phyloP scores from a whole-genome alignment of 148 eudicot genomes.

The Rhododendron griersonianum region DNA sequence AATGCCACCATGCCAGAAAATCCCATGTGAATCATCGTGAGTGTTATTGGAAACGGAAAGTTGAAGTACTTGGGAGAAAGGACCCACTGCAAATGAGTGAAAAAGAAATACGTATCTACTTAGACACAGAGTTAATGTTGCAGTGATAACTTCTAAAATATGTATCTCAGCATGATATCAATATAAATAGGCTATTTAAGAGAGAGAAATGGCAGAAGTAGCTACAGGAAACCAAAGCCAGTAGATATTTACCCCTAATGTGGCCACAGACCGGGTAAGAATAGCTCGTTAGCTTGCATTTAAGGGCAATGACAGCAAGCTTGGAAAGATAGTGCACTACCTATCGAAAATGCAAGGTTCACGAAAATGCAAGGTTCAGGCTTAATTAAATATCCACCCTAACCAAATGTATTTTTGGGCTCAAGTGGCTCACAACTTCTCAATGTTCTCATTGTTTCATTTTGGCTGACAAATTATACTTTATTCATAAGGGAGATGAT shows the following conservation, averaged over 20 bases:
- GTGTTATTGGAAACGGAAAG: slow-evolving; percentile 86
- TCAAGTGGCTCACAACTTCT: background rate
- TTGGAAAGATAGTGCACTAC: background rate
- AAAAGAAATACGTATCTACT: background rate
- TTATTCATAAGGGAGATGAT: background rate
- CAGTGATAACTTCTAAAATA: background rate
- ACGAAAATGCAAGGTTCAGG: background rate
- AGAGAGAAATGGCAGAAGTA: background rate
- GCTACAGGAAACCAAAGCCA: background rate
- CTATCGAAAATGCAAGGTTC: background rate
- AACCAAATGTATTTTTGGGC: background rate
- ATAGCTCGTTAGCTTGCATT: background rate
- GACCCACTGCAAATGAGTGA: slow-evolving; percentile 70
- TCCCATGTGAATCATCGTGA: slow-evolving; percentile 97
- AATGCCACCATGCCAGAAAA: slow-evolving; percentile 84
- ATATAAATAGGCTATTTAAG: background rate
- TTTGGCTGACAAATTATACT: background rate
- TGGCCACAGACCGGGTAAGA: background rate
- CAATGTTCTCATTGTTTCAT: background rate
- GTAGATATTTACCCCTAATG: background rate
- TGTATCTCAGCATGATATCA: background rate
- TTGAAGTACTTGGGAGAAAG: slow-evolving; percentile 95
- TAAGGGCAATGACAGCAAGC: background rate
- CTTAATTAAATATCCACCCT: background rate
- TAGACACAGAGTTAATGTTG: background rate